Evolutionary conservation across 495 filamentous ascomycete genomes (phyloP).

Genomic region (Lophiotrema nucula): DNA sequence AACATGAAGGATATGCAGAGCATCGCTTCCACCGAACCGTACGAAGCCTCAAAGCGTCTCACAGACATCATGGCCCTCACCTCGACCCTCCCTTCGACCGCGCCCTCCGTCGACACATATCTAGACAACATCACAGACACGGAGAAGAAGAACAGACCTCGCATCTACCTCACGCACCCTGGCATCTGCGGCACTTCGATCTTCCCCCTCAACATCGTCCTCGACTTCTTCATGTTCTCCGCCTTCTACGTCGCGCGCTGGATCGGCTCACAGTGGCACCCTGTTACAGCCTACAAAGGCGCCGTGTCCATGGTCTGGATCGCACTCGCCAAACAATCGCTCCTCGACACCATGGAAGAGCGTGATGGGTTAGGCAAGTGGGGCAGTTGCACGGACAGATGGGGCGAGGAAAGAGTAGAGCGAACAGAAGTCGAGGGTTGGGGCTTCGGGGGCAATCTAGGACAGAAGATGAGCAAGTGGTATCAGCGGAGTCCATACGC

Average conservation of each 20-base stretch:
- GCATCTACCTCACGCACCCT: slow-evolving; percentile 77
- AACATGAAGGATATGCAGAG: slow-evolving; percentile 73
- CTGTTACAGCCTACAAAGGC: slow-evolving; percentile 69
- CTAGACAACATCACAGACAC: slow-evolving; percentile 32
- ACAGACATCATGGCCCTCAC: slow-evolving; percentile 82
- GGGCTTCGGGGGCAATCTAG: slow-evolving; percentile 73
- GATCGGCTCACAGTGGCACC: slow-evolving; percentile 46
- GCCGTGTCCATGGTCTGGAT: slow-evolving; percentile 76
- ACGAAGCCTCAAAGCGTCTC: slow-evolving; percentile 82
- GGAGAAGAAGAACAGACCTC: slow-evolving; percentile 43
- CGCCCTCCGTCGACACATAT: slow-evolving; percentile 55
- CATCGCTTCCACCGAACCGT: slow-evolving; percentile 58
- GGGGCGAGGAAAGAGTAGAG: slow-evolving; percentile 59
- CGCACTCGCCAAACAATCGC: slow-evolving; percentile 64
- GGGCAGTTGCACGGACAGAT: slow-evolving; percentile 65
- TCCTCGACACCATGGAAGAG: slow-evolving; percentile 62
- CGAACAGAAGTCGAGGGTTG: slow-evolving; percentile 81
- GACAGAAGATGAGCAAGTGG: slow-evolving; percentile 41
- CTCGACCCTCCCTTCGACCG: slow-evolving; percentile 61
- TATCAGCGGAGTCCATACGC: slow-evolving; percentile 56
- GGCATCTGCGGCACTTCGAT: slow-evolving; percentile 82
- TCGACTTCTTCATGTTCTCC: slow-evolving; percentile 62
- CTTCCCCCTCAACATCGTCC: slow-evolving; percentile 63
- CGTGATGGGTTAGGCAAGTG: slow-evolving; percentile 69
- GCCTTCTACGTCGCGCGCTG: slow-evolving; percentile 47